phyloP scores from a whole-genome alignment of 202 grass and related monocot genomes.

The Brachypodium distachyon region DNA sequence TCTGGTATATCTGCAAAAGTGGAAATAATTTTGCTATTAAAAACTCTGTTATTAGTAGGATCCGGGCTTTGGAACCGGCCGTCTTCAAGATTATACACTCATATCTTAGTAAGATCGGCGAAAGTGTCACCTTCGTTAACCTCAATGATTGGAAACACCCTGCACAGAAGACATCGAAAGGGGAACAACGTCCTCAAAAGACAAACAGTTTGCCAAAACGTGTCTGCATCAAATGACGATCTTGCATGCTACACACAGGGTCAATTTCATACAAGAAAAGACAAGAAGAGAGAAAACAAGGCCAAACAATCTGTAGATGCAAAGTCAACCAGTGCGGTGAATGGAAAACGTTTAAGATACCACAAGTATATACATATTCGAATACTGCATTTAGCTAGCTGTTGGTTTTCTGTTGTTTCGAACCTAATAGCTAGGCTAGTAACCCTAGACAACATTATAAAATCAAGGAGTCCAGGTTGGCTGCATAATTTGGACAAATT shows the following conservation, averaged over 20 bases:
- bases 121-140: not conserved
- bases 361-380: not conserved
- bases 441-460: constrained; percentile 24
- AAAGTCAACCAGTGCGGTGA: constrained; percentile 74
- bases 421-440: constrained; percentile 26
- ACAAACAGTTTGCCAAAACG: not conserved
- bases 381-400: not conserved
- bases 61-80: not conserved
- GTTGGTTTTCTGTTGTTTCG: not conserved
- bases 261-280: constrained; percentile 27
- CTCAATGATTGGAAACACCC: constrained; percentile 12
- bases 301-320: constrained; percentile 14
- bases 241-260: not conserved
- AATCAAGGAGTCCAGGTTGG: constrained; percentile 10
- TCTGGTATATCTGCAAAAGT: not conserved
- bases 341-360: constrained; percentile 45
- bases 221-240: constrained; percentile 9
- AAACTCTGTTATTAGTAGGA: not conserved
- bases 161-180: not conserved
- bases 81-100: not conserved
- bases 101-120: not conserved
- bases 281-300: not conserved
- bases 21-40: no score
- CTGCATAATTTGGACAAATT: constrained; percentile 16
- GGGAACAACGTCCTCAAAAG: not conserved